Evolutionary conservation across 2,329 filamentous ascomycete species (phyloP).

Genomic region (Aspergillus oerlinghausenensis): DNA sequence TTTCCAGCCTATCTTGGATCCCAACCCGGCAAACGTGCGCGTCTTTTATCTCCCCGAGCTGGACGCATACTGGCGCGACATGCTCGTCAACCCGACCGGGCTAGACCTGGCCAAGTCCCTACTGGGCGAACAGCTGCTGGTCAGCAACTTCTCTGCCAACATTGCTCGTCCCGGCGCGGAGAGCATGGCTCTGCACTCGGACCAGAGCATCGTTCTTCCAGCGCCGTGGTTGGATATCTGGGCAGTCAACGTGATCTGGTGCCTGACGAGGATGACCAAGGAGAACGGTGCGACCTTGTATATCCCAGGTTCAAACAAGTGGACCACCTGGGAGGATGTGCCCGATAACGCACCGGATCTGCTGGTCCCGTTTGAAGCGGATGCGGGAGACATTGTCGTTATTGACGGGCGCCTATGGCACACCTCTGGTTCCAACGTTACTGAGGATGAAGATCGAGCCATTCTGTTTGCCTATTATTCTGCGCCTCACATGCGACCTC

Average conservation of each 20-base stretch:
- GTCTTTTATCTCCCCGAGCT: slow-evolving; percentile 30
- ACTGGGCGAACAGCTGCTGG: slow-evolving; percentile 26
- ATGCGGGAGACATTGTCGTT: no score
- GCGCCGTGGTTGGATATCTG: slow-evolving; percentile 27
- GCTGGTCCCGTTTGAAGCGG: no score
- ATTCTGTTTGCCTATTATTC: no score
- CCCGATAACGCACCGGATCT: no score
- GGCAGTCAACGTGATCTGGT: slow-evolving; percentile 29
- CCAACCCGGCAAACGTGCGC: slow-evolving; percentile 17
- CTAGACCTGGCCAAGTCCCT: slow-evolving; percentile 25
- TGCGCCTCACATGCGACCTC: no score
- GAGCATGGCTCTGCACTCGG: slow-evolving; percentile 31
- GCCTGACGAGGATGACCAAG: slow-evolving; percentile 24
- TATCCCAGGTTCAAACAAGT: background rate
- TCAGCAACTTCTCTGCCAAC: slow-evolving; percentile 35
- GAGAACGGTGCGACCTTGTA: slow-evolving; percentile 26
- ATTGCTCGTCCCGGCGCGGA: slow-evolving; percentile 30
- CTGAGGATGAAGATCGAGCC: no score
- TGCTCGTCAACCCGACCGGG: slow-evolving; percentile 24
- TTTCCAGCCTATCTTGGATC: no score
- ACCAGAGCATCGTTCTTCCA: slow-evolving; percentile 29
- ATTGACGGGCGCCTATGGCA: no score
- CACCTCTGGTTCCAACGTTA: no score
- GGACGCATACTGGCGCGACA: slow-evolving; percentile 24
- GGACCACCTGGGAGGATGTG: no score